Evolutionary conservation across 2,329 filamentous ascomycete species (phyloP).

Genomic region (Ophiostoma novo-ulmi): DNA sequence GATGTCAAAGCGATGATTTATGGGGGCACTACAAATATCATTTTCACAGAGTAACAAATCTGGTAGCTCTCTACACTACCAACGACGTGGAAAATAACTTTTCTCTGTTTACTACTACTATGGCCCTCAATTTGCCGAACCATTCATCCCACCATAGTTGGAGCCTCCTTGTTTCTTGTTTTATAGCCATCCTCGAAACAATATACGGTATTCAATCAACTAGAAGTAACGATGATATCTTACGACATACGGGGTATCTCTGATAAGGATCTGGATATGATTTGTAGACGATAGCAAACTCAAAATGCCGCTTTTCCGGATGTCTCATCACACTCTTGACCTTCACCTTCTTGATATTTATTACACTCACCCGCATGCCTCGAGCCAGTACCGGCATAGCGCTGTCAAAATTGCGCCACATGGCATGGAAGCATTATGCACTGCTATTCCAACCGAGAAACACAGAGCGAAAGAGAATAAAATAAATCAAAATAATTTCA

Average conservation of each 20-base stretch:
- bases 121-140: not conserved
- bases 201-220: not conserved
- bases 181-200: not conserved
- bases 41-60: too few species aligned
- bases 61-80: not conserved
- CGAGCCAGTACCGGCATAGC: constrained; percentile 3
- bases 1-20: not conserved
- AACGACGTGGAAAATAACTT: not conserved
- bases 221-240: not conserved
- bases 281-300: not conserved
- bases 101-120: not conserved
- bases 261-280: not conserved
- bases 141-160: not conserved
- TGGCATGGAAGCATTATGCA: not conserved
- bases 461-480: not conserved
- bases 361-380: not conserved
- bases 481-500: not conserved
- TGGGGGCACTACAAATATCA: not conserved
- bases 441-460: not conserved
- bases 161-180: not conserved
- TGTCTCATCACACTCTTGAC: not conserved
- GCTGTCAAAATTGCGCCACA: not conserved
- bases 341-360: not conserved
- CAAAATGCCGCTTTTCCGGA: not conserved
- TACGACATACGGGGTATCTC: not conserved